Base-by-base conservation (phyloP, 805 yeast genomes). In the Kodamaea laetipori region DNA sequence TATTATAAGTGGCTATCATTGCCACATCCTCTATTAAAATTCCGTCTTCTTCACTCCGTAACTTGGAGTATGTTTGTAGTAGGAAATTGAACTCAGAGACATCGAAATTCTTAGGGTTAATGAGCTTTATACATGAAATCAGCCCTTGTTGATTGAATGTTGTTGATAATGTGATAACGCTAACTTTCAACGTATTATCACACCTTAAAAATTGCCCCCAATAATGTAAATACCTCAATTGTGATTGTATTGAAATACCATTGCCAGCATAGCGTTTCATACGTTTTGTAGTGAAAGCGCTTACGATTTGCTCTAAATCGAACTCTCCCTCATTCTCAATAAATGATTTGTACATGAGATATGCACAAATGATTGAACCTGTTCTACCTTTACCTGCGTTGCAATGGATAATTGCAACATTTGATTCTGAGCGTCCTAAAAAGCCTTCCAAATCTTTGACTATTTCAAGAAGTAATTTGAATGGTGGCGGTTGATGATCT, bases 301-400 rank as follows among this genome's bases (percentile, higher is more conserved):
- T 61, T 32, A 77, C 68, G 1, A 90, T 86, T 13, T 67, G 71
- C 1, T 65, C 61, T 10, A 74, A 66, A 0, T 71, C 42, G 4
- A 34, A 24, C 3, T n/a, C 28, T 13, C 39, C 24, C 4, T 21
- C 8, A 21, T 47, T 45, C 8, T 30, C 28, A 6, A 18, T 7
- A 25, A 37, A 41, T 4, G 23, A 25, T 16, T 49, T 45, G 37
- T 69, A 71, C 78, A 90, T 82, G 48, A 90, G 60, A 55, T 80
- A 85, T 0, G 90, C 87, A 47, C 86, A 79, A 5, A 78, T 77
- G 1, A 88, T 63, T 1, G 90, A 74, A 0, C 98, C 97, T 0
- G 96, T 83, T 19, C 98, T 69, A 0, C 98, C 98, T 62, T 89
- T 90, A 0, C 98, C 98, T 50, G 87, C 86, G 55, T 85, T 82